Evolutionary conservation across 2,329 filamentous ascomycete species (phyloP), one percentile per base, ranked within the genome.

Genomic region (Calonectria honghensis): DNA sequence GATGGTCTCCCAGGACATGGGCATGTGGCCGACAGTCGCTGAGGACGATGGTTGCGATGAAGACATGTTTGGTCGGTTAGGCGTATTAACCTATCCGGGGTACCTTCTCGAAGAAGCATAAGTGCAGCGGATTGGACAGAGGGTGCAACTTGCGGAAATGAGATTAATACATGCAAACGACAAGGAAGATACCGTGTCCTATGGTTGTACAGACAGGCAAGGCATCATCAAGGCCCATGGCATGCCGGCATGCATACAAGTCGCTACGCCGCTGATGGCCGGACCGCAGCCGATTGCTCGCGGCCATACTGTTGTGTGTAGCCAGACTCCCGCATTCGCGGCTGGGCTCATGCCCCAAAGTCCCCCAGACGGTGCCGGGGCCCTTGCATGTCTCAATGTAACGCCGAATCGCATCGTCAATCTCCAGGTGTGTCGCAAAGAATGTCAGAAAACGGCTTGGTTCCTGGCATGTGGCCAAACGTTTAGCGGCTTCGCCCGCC

Each of bases 381-480:
- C 67, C 72, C 77, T 70, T 70, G 68, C 54, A 70, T 32, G 57
- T 45, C 27, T 72, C 67, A 61, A 79, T 75, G 79, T 73, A 79
- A 76, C 78, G 69, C 72, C 77, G 73, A 81, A 78, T 79, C 76
- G 76, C 77, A 78, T 76, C 73, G 75, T 76, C 64, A 77, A 81
- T 80, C 76, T 79, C 45, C 77, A 66, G 71, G 70, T 63, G 71
- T 75, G 71, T 76, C 72, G 71, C 70, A 79, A 50, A 67, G 63
- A 57, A 48, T 35, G 52, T 71, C 63, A 45, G 63, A 35, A 72
- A 74, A 71, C 41, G 63, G 68, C 69, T 63, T 73, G 67, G 72
- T 61, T 63, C 50, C 35, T 65, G 51, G 27, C 66, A 59, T 41
- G 39, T 51, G 51, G 52, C 32, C 50, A 27, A 54, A 45, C 66